phyloP scores from a whole-genome alignment of 768 basidiomycete genomes.

The Macrolepiota fuliginosa region DNA sequence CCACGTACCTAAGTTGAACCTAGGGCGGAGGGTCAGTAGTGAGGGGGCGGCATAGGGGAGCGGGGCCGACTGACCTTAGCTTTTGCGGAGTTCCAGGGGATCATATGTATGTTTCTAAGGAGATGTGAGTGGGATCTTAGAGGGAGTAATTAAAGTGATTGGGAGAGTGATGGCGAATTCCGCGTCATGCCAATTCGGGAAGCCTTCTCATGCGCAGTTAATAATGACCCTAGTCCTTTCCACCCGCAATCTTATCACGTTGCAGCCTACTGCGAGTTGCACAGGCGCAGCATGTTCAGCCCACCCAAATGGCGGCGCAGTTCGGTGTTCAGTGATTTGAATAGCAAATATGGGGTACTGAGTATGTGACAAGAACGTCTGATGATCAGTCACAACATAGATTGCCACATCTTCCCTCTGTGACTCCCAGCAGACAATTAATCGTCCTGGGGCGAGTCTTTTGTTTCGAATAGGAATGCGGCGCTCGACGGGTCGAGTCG shows the following conservation, averaged over 20 bases:
- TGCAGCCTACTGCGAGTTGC: background rate
- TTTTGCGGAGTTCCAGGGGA: constrained; percentile 60
- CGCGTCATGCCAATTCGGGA: background rate
- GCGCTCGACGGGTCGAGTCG: background rate
- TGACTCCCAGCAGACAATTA: background rate
- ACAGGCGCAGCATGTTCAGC: background rate
- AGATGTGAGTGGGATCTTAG: background rate
- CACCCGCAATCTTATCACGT: background rate
- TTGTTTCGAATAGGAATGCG: too few species aligned
- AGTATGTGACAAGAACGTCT: background rate
- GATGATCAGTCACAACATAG: constrained; percentile 8
- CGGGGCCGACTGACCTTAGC: constrained; percentile 20
- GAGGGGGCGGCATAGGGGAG: background rate
- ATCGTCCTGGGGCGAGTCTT: background rate
- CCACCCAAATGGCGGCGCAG: background rate
- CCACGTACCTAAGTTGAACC: constrained; percentile 42
- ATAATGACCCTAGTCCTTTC: background rate
- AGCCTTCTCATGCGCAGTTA: background rate
- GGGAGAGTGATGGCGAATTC: background rate
- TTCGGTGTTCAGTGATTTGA: background rate
- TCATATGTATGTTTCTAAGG: constrained; percentile 30
- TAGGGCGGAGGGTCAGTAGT: constrained; percentile 13
- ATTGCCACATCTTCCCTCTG: background rate
- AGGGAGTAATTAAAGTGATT: background rate
- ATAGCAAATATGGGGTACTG: background rate